phyloP scores from a whole-genome alignment of 2,329 filamentous ascomycete species.

The Leptoxyphium fumago region DNA sequence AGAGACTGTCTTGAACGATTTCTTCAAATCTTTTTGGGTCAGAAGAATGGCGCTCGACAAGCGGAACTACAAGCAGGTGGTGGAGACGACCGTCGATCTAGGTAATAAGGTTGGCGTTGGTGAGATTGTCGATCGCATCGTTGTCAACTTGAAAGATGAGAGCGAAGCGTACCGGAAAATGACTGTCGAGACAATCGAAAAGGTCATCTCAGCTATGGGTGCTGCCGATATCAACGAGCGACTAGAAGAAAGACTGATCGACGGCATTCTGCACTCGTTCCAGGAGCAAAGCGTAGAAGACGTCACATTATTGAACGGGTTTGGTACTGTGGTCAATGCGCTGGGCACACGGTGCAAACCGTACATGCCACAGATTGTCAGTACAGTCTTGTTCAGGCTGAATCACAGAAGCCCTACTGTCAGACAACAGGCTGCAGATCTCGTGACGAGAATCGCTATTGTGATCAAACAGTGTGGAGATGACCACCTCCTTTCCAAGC shows the following conservation, averaged over 20 bases:
- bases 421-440: slow-evolving; percentile 87
- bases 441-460: slow-evolving; percentile 93
- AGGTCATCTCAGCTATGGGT: slow-evolving; percentile 82
- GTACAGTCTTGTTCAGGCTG: slow-evolving; percentile 85
- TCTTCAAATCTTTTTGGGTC: slow-evolving; percentile 99
- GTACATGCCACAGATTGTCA: slow-evolving; percentile 92
- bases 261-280: slow-evolving; percentile 90
- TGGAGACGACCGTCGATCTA: slow-evolving; percentile 93
- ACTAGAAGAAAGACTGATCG: slow-evolving; percentile 83
- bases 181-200: slow-evolving; percentile 96
- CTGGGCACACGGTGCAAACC: slow-evolving; percentile 88
- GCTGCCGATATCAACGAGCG: slow-evolving; percentile 88
- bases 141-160: slow-evolving; percentile 93
- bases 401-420: slow-evolving; percentile 98
- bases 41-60: slow-evolving; percentile 93
- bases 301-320: slow-evolving; percentile 89
- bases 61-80: slow-evolving; percentile 93
- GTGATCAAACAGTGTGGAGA: slow-evolving; percentile 99
- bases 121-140: slow-evolving; percentile 85
- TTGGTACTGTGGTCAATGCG: slow-evolving; percentile 93
- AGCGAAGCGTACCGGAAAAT: slow-evolving; percentile 97
- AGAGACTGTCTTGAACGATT: slow-evolving; percentile 85
- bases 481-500: slow-evolving; percentile 87
- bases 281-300: slow-evolving; percentile 97
- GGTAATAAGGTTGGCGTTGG: slow-evolving; percentile 95